Conservation (phyloP, 2,329 filamentous ascomycete genomes). For the Calonectria naviculata region DNA sequence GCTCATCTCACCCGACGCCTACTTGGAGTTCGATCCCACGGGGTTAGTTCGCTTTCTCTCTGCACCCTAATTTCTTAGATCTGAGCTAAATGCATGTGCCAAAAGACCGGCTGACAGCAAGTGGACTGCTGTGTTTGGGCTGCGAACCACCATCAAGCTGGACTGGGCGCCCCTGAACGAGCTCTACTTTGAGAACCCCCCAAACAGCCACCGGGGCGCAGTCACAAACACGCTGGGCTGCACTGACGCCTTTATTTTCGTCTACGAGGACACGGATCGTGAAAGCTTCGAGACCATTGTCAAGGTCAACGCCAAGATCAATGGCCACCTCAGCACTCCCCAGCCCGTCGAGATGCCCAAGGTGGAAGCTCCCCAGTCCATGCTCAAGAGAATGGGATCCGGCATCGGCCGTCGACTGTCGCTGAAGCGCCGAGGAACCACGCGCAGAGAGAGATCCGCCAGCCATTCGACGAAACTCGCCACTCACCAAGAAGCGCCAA, state of each 20-base stretch:
- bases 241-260: neutral
- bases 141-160: slow-evolving; percentile 1
- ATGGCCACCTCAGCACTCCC: neutral
- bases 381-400: neutral
- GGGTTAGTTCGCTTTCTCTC: neutral
- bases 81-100: neutral
- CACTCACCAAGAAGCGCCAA: neutral
- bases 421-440: neutral
- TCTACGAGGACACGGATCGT: slow-evolving; percentile 1
- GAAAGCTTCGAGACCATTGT: neutral
- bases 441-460: neutral
- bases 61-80: neutral
- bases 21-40: neutral
- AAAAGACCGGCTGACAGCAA: neutral
- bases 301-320: neutral
- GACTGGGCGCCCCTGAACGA: neutral
- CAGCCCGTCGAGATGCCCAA: neutral
- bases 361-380: neutral
- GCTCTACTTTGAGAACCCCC: neutral
- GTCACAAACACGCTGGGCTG: neutral
- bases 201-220: neutral
- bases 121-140: neutral
- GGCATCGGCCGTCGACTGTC: neutral
- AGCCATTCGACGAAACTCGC: neutral
- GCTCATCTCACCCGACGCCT: neutral